Evolutionary conservation across 495 filamentous ascomycete species (phyloP), one percentile per base, ranked within the genome.

Genomic region (Podospora conica): DNA sequence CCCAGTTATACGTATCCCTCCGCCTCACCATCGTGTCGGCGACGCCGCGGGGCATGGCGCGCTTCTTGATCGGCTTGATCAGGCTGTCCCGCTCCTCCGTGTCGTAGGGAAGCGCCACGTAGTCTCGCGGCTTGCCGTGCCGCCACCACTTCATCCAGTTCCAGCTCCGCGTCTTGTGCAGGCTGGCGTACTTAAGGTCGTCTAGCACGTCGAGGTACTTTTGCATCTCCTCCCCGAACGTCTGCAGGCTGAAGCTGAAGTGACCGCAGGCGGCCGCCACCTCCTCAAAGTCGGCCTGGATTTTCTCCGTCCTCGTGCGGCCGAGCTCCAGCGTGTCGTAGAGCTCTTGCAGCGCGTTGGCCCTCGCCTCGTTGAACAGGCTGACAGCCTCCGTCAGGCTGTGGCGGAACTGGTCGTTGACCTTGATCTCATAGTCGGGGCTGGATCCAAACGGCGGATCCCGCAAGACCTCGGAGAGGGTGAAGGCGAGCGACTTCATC

Each of bases 271-370:
- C 94, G 6, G 95, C 95, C 29, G 93, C 91, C 9, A 98, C 92
- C 76, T 98, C 95, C 74, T 98, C 95, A 59, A 96, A 90, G 72
- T 97, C 95, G 7, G 95, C 95, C 66, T 94, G 90, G n/a, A 91
- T 80, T 53, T 88, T 88, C 31, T 90, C 80, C 2, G 85, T 84
- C 29, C 85, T 81, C 5, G 86, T 78, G 63, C 84, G 85, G 53
- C 85, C 84, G 23, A 91, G 79, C 61, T 91, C 87, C 63, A 91
- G 89, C 54, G 82, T 87, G 65, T 86, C 87, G 76, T 98, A 97
- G 15, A 98, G 81, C 60, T 86, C 79, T 61, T 86, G 82, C 2
- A 98, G 81, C 0, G 93, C 92, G 60, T 89, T 85, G 40, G 86
- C 82, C 69, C 94, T 83, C 18, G 93, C 88, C 56, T 81, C 75